These are phyloP conservation scores for Heliamphora pulchella DNA, from an alignment of 179 eudicot species.

Conservation along the genomic window DNA sequence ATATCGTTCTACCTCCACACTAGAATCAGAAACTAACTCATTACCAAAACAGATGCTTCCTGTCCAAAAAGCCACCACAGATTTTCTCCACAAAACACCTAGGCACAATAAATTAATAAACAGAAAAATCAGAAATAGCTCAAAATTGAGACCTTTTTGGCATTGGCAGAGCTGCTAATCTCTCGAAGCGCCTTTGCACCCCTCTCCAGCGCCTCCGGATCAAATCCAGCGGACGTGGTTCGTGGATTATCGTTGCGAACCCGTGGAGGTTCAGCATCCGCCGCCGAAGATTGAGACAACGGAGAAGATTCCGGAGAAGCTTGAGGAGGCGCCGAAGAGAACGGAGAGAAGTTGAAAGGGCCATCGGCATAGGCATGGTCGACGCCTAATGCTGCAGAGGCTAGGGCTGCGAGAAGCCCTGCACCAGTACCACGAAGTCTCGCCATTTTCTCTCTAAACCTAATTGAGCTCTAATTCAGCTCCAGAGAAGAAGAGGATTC, in stretches of 20 bases:
- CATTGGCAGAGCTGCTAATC: slow-evolving; percentile 44
- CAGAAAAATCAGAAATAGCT: not conserved
- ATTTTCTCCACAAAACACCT: not conserved
- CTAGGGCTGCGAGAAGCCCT: slow-evolving; percentile 48
- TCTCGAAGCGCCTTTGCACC: slow-evolving; percentile 47
- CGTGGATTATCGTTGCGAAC: slow-evolving; percentile 62
- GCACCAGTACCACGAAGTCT: slow-evolving; percentile 43
- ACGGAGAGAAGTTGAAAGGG: slow-evolving; percentile 41
- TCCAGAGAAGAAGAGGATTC: not conserved
- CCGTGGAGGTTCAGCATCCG: slow-evolving; percentile 31
- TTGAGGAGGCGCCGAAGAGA: slow-evolving; percentile 25
- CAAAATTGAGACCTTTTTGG: slow-evolving; percentile 42
- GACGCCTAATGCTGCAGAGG: slow-evolving; percentile 37
- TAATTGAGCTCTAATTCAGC: not conserved
- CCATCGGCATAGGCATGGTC: slow-evolving; percentile 48
- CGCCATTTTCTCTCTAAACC: slow-evolving; percentile 23
- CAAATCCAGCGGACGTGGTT: slow-evolving; percentile 71
- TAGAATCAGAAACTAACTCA: not conserved
- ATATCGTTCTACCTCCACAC: not conserved
- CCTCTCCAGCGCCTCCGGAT: slow-evolving; percentile 68
- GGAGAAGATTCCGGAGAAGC: slow-evolving; percentile 19
- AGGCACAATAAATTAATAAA: not conserved
- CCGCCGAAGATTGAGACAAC: slow-evolving; percentile 15
- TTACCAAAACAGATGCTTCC: too few relatives aligned
- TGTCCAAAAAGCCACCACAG: not conserved